Base-by-base conservation (phyloP, 768 basidiomycete species). In the Dentipellis sp. region DNA sequence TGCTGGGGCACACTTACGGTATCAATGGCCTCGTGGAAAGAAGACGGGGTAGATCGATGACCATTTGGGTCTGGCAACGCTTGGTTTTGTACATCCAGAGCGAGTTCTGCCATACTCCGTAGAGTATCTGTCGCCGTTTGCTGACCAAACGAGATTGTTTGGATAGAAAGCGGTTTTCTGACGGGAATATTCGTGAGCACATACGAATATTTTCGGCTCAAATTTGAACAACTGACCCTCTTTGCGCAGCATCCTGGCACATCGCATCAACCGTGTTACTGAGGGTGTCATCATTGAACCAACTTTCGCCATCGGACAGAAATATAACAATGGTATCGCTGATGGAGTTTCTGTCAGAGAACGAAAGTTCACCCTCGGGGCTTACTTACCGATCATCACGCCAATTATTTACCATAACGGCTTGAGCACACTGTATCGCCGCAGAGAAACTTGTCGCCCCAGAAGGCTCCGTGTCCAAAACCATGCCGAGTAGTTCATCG, bases 131-230 rank as follows among this genome's bases (percentile, higher is more conserved):
- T 58, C 58, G 62, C 9, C 50, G 63, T 35, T 10, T 68, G 61
- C 1, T 68, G 67, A 4, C 80, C 83, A 42, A 84, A 83, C 0
- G 78, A 74, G n/a, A 84, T 77, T 0, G 82, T 64, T 48, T 84
- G 82, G 62, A 83, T 78, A 0, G 81, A 80, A 1, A 81, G 67
- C 0, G 80, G 67, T 67, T 79, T 78, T 9, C 82, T 83, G 29
- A 29, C 3, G 6, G 29, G 29, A 3, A 6, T 29, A 29, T 29
- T 29, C 29, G 6, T 29, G 29, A 29, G 29, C 29, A 29, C 29
- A 6, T 6, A 6, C 3, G 6, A 29, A 3, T 3, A 6, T 6
- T 29, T 29, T 29, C 6, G 29, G 29, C 6, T 29, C 29, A 29
- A 29, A 29, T 6, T 29, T 29, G 29, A 29, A 29, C 6, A 29